Evolutionary conservation across 495 filamentous ascomycete species (phyloP), one percentile per base, ranked within the genome.

Genomic region (Delitschia confertaspora): DNA sequence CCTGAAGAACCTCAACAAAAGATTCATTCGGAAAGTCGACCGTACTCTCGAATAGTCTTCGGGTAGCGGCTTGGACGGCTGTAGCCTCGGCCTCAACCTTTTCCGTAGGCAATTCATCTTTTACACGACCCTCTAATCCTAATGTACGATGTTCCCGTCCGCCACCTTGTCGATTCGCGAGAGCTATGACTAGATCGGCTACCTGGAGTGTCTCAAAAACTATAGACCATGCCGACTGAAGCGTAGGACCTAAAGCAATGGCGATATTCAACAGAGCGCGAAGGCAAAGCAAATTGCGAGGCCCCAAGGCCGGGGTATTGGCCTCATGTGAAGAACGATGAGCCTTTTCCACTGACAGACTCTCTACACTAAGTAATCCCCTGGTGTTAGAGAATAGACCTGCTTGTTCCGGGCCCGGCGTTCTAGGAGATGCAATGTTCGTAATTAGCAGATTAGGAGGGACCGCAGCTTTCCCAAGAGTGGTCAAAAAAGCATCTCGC

Each of bases 401-500:
- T 11, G 66, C 47, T 25, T 53, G 62, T 36, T 82, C 80, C 22
- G 68, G 40, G 19, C 65, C 49, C 3, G 66, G 62, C 2, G 69
- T 69, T 1, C 69, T 50, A 7, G 65, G 59, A 6, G 66, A 63
- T 13, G 67, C 57, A 3, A 70, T 45, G 49, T 74, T 82, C 0
- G 79, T 76, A 24, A 73, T 76, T 19, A 85, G 62, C 11, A 84
- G 68, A 55, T 83, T 81, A 5, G 82, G 72, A 6, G 91, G 91
- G 6, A 95, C 83, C 22, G 91, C 85, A 23, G 88, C 79, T 60
- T 98, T 98, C 4, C 84, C 86, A 3, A 98, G 70, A 0, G 88
- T 93, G 4, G 91, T 96, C 18, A 98, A 66, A 51, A 98, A 93
- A 3, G 91, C 89, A 70, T 98, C 91, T 41, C 93, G 69, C 8